These are phyloP conservation scores for Coccomyxa sp. DNA, from an alignment of 139 green algal species.

Conservation along the genomic window DNA sequence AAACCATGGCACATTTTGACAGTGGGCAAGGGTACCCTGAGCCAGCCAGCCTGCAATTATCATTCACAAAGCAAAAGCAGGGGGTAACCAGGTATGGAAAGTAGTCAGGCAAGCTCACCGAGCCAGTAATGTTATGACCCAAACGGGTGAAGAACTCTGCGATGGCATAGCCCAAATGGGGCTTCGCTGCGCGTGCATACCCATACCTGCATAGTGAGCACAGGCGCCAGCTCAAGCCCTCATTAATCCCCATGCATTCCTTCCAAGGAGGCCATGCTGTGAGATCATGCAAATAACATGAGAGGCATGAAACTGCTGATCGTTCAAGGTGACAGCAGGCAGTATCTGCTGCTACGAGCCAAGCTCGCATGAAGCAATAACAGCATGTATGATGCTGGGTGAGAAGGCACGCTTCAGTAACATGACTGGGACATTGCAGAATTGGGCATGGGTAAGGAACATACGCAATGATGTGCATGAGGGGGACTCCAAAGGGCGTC, in stretches of 20 bases:
- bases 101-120: background rate
- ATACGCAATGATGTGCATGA: constrained; percentile 19
- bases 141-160: constrained; percentile 7
- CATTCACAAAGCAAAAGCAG: too few species aligned
- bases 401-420: background rate
- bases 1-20: too few species aligned
- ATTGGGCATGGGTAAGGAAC: background rate
- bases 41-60: too few species aligned
- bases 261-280: too few species aligned
- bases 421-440: background rate
- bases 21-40: too few species aligned
- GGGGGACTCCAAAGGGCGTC: constrained; percentile 14
- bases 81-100: too few species aligned
- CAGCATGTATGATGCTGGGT: background rate
- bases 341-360: too few species aligned
- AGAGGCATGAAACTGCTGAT: too few species aligned
- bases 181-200: constrained; percentile 6
- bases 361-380: too few species aligned
- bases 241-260: background rate
- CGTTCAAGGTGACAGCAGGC: too few species aligned
- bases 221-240: background rate
- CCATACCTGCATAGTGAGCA: constrained; percentile 5
- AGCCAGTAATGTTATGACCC: constrained; percentile 7
- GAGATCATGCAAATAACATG: too few species aligned
- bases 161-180: background rate